Percentiles rank a stretch among this genome's conserved stretches.
These are phyloP conservation scores for Ballota nigra DNA, from an alignment of 257 asterid genomes.

Conservation along the genomic window DNA sequence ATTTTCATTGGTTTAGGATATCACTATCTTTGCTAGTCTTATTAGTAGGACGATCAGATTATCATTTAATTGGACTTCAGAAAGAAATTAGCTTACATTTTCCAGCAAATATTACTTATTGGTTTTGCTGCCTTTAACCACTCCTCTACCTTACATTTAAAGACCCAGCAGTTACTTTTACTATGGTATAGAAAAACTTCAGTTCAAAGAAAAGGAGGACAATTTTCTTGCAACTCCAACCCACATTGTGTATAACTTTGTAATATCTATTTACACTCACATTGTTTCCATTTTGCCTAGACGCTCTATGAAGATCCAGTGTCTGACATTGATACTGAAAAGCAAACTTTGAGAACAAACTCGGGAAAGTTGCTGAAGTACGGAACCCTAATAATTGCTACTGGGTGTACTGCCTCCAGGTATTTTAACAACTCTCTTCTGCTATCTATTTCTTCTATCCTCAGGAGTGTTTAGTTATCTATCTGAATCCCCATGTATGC, in stretches of 20 bases:
- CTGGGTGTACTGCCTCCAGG: conserved; percentile 59
- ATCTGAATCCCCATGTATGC: background rate
- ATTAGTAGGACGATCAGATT: background rate
- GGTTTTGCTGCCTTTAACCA: background rate
- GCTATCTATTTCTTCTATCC: background rate
- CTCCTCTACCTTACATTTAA: background rate
- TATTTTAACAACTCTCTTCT: conserved; percentile 19
- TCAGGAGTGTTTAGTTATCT: background rate
- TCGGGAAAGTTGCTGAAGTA: conserved; percentile 51
- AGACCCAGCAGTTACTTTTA: background rate
- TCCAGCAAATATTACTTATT: background rate
- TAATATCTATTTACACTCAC: background rate
- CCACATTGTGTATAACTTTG: background rate
- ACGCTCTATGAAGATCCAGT: conserved; percentile 52
- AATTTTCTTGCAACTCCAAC: background rate
- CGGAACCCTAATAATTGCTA: conserved; percentile 47
- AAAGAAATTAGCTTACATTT: background rate
- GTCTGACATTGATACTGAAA: conserved; percentile 34
- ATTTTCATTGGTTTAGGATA: background rate
- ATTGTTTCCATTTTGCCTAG: conserved; percentile 17
- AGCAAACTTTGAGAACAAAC: conserved; percentile 44
- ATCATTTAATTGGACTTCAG: background rate
- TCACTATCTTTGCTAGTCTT: background rate
- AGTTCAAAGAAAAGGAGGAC: background rate
- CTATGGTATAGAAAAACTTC: background rate